Percentiles rank a stretch among this genome's conserved stretches.
Conservation (phyloP, 176 grass and related monocot genomes). For the Eleusine coracana region DNA sequence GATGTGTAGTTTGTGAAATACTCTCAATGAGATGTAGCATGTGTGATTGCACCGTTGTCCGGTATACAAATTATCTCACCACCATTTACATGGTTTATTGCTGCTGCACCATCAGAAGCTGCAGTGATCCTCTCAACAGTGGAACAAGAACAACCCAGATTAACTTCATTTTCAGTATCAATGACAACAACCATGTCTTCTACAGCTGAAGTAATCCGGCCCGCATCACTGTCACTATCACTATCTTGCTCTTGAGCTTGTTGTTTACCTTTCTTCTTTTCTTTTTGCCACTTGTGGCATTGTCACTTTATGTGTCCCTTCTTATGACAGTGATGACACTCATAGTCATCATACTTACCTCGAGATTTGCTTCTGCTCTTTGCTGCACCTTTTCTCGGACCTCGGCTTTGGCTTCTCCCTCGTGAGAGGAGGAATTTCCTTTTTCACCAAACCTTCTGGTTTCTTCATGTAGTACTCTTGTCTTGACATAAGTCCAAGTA, state of each 20-base stretch:
- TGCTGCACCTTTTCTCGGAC: neutral
- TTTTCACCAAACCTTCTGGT: neutral
- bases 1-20: no score
- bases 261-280: neutral
- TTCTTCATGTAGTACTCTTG: conserved; percentile 10
- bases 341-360: neutral
- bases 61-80: no score
- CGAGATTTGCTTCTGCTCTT: neutral
- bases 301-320: neutral
- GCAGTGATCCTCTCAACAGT: neutral
- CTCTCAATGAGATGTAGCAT: no score
- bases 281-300: neutral
- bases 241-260: neutral
- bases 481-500: neutral
- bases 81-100: neutral
- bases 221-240: neutral
- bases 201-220: neutral
- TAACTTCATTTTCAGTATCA: neutral
- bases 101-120: neutral
- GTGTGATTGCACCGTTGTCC: no score
- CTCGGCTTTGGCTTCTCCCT: neutral
- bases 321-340: neutral
- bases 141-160: neutral
- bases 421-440: neutral
- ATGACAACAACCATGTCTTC: neutral